Evolutionary conservation across 139 green algal species (phyloP), one percentile per base, ranked within the genome.

Genomic region (Chlorella ohadii): DNA sequence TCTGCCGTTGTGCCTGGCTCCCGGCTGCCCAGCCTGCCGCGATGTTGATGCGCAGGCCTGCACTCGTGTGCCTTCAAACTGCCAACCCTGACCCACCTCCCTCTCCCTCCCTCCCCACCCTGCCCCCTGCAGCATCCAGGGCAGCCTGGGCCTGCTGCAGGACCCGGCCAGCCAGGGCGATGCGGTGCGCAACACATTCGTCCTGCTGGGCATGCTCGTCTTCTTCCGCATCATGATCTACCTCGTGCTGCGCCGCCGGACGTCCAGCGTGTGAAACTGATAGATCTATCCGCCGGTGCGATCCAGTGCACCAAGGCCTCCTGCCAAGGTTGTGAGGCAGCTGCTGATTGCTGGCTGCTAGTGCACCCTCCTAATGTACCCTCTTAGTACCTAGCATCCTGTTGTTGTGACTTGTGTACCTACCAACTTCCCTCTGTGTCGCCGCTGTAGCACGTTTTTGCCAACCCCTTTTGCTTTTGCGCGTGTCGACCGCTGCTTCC

Each of bases 141-240:
- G 4, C 7, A 64, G 78, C n/a, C 55, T 89, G 47, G 75, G 22
- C 20, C 57, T 89, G 59, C 33, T 63, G 2, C 81, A 90, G 51
- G 74, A 91, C 57, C 72, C 80, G 5, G 57, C 28, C 67, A 78
- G 51, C 61, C 80, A 75, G 55, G 44, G 82, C 31, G 78, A 89
- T 4, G 84, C 78, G 34, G 57, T 87, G 25, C 59, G 84, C 41
- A 72, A 86, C 51, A 82, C 79, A 6, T 68, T 88, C 38, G 55
- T 90, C n/a, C 81, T 90, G 59, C 47, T 90, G 20, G 79, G 31
- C 51, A 83, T 87, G 23, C 67, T 91, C 7, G 20, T 84, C 11
- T 56, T 77, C 33, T 71, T 87, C 31, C 84, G 85, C 33, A 22
- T 84, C 33, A 28, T 65, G 27, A 76, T 85, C 27, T 89, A 91